Evolutionary conservation across 2,329 filamentous ascomycete genomes (phyloP), one percentile per base, ranked within the genome.

Genomic region (Botrytis fabae): DNA sequence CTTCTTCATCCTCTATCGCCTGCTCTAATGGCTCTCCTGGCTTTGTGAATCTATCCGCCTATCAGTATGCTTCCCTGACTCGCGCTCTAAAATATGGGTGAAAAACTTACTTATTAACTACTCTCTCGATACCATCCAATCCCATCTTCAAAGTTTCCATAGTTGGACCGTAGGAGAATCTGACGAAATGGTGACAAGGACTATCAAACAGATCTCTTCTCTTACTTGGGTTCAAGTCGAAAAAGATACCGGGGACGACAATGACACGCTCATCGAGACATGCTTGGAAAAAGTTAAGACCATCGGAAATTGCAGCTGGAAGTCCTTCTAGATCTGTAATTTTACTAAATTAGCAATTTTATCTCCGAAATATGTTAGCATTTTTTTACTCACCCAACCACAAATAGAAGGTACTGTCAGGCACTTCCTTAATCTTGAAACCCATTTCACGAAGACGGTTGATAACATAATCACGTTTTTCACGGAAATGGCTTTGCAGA

Each of bases 191-290:
- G 83, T 98, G 95, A 83, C 95, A 98, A 74, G 95, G 95, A 77
- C 90, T 93, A 84, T 98, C 95, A 77, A 98, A 98, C 78, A 98
- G 83, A 82, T 98, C 95, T 81, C 95, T 88, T 76, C 95, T 88
- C 82, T 94, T 92, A 51, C 92, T 92, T 6, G 95, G 95, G 85
- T 98, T 98, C 76, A 98, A 84, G 80, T 98, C 95, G 82, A 98
- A 98, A 88, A 98, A 98, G 82, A 98, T 98, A 74, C 95, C 95
- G 0, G 95, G 95, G 7, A 98, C 95, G 28, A 98, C 94, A 80
- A 98, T 98, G 77, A 97, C 93, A 87, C 97, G 97, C 86, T 98
- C 94, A 80, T 93, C 90, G 62, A 98, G 85, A 81, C 96, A 96
- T 44, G 94, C 94, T 82, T 96, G 90, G 89, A 98, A 98, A 88